Base-by-base conservation (phyloP, 192 early-diverging fungal genomes). In the Helicostylum pulchrum region DNA sequence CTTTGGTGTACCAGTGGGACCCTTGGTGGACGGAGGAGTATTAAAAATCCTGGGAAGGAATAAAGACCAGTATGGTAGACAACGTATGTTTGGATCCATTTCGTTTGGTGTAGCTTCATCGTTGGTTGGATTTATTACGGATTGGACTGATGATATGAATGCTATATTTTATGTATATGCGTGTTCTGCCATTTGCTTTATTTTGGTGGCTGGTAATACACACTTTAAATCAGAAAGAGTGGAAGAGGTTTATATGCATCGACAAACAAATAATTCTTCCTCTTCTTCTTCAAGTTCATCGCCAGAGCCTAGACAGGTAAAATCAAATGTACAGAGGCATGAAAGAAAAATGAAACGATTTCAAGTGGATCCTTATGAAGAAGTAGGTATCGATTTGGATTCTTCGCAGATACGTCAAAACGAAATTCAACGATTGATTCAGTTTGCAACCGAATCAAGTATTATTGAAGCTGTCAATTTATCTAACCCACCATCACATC, bases 11-110 rank as follows among this genome's bases (percentile, higher is more conserved):
- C 78, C 78, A 2, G 78, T 79, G 7, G 64, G 64, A 20, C 74
- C 78, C 9, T 63, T 79, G 14, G 75, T 79, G 21, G 78, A 79
- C 65, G 75, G 78, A 19, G 78, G 78, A 12, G 78, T 79, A 0
- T 21, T 79, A 7, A 79, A 76, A 20, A 79, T 79, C 50, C 36
- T 79, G 12, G 78, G 71, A 0, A 65, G 69, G 23, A 76, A 74
- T 26, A 79, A 73, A 56, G 72, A 79, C 20, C 74, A 70, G 23
- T 79, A 79, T 62, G 78, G 78, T 56, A 67, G 71, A 20, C 78
- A 79, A 47, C 63, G 78, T 56, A 69, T 77, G 65, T 79, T 67
- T 68, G 78, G 78, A 9, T 79, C 78, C 11, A 65, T 79, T 23
- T 60, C 78, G 32, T 76, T 70, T 39, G 78, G 78, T 61, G 34